Conservation (phyloP, 2,329 filamentous ascomycete species). For the Fusarium sacchari region DNA sequence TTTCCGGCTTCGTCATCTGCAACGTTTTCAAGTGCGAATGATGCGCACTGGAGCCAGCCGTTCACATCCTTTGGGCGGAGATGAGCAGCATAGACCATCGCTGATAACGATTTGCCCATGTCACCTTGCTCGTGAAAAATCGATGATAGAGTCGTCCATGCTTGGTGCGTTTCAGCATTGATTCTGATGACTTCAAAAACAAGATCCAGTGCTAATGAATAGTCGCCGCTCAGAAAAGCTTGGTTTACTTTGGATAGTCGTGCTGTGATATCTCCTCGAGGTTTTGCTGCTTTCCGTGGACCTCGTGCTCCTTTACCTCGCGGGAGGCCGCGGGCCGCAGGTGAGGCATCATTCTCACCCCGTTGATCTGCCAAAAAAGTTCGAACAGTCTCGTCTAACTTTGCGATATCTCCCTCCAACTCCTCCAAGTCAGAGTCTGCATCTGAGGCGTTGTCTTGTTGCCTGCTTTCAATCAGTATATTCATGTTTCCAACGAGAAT, state of each 20-base stretch:
- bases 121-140: slow-evolving; percentile 71
- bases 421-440: slow-evolving; percentile 58
- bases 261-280: slow-evolving; percentile 75
- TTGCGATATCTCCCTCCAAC: slow-evolving; percentile 56
- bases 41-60: slow-evolving; percentile 68
- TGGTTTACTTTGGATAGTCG: slow-evolving; percentile 74
- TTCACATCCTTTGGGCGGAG: slow-evolving; percentile 68
- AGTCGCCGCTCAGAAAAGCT: slow-evolving; percentile 71
- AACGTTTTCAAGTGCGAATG: slow-evolving; percentile 63
- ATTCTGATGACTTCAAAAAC: slow-evolving; percentile 73
- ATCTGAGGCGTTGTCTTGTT: slow-evolving; percentile 48
- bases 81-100: slow-evolving; percentile 70
- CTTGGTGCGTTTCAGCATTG: slow-evolving; percentile 73
- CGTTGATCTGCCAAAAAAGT: slow-evolving; percentile 53
- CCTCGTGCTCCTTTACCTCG: slow-evolving; percentile 53
- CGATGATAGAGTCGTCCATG: slow-evolving; percentile 70
- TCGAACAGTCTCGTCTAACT: slow-evolving; percentile 54
- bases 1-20: slow-evolving; percentile 59
- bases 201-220: slow-evolving; percentile 66
- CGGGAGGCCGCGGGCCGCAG: slow-evolving; percentile 29
- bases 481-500: neutral
- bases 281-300: slow-evolving; percentile 71
- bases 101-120: slow-evolving; percentile 65
- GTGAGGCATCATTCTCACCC: slow-evolving; percentile 37
- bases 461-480: slow-evolving; percentile 19